Base-by-base conservation (phyloP, 306 rosid genomes). In the Rosa chinensis region DNA sequence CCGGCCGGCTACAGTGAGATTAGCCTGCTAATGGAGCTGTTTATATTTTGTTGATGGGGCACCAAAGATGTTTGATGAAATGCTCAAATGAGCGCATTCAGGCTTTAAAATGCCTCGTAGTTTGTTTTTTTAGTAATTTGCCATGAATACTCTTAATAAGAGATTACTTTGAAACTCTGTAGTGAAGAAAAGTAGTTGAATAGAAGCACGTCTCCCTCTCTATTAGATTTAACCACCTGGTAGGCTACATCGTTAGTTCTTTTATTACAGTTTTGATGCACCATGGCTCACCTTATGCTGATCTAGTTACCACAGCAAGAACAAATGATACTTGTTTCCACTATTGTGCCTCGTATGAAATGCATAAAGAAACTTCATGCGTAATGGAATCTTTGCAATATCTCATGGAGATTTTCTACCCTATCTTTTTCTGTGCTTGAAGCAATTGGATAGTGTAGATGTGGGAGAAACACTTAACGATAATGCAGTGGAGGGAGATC, bases 381-480 rank as follows among this genome's bases (percentile, higher is more conserved):
- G 28, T 39, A 16, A 49, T 61, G 28, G 81, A 78, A 73, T 59
- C 62, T 6, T 64, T 72, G 53, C 17, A 53, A 25, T 72, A 64
- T 63, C 61, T 32, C 37, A 66, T 78, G 79, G 63, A 28, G 32
- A 1, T 28, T 28, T 28, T 28, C 37, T 23, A 37, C 20, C 40
- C 58, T 67, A 49, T 25, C 17, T 11, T 73, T 77, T 42, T 83
- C 63, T 78, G 58, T 77, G 45, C 85, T 77, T 85, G 83, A 83
- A 92, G 99, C 87, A 86, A 72, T 93, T 94, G 78, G 98, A 92
- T 75, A 82, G 81, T 44, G 84, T 94, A 53, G 90, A 89, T 69
- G 20, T 64, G 45, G 70, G 97, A 88, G 81, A 78, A 85, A 8
- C 84, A 75, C 77, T 78, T 68, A 73, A 44, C 35, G 82, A 77